phyloP scores from a whole-genome alignment of 495 filamentous ascomycete species.

The Podospora anserina region DNA sequence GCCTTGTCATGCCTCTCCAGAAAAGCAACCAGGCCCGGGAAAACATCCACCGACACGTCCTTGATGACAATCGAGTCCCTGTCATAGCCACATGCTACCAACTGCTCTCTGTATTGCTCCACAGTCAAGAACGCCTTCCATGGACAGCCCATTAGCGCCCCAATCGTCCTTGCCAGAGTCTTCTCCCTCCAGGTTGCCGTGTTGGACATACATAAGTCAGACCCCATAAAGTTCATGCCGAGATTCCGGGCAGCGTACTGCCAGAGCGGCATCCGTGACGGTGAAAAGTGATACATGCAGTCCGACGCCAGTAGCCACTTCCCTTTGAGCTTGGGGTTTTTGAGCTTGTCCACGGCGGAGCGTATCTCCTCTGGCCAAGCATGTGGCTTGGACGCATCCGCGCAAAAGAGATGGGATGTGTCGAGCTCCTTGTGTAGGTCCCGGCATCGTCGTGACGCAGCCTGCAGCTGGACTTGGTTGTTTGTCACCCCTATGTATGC shows the following conservation, averaged over 20 bases:
- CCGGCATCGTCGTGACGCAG: neutral
- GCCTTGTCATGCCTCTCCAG: neutral
- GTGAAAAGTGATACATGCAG: slow-evolving; percentile 50
- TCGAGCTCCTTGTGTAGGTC: neutral
- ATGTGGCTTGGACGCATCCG: neutral
- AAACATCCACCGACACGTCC: neutral
- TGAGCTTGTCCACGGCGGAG: neutral
- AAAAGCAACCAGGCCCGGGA: neutral
- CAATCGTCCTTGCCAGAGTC: slow-evolving; percentile 14
- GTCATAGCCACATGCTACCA: slow-evolving; percentile 2
- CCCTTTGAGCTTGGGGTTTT: neutral
- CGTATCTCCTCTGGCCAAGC: neutral
- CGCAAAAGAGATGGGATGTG: neutral
- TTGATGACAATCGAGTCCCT: neutral
- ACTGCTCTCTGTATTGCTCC: slow-evolving; percentile 11
- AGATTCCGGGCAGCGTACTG: slow-evolving; percentile 33
- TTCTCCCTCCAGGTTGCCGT: neutral
- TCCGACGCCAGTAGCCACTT: slow-evolving; percentile 51
- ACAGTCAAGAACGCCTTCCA: slow-evolving; percentile 13
- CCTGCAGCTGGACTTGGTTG: neutral
- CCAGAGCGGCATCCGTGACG: slow-evolving; percentile 43
- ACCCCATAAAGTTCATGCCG: slow-evolving; percentile 45
- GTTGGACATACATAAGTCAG: neutral
- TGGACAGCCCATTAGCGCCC: slow-evolving; percentile 17
- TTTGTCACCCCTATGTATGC: neutral